A percentile compares a stretch with the other conserved stretches of the same genome.
Evolutionary conservation across 1,139 yeast species (phyloP).

Genomic region (Diutina rugosa): DNA sequence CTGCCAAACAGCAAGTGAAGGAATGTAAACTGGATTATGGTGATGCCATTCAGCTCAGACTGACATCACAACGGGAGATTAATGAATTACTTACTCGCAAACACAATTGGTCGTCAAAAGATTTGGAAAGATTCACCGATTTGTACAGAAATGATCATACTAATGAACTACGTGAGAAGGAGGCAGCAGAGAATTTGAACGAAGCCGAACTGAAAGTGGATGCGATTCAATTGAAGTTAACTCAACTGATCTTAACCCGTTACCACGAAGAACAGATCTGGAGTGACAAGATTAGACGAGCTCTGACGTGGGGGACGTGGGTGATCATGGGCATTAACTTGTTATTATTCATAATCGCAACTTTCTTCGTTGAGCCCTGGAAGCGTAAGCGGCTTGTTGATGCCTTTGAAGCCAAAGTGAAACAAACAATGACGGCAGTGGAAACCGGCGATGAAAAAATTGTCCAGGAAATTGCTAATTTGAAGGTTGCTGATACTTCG

Average conservation of each 20-base stretch:
- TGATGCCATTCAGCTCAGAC: slow-evolving; percentile 51
- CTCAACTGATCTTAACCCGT: slow-evolving; percentile 70
- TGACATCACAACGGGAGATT: slow-evolving; percentile 70
- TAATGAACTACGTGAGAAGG: slow-evolving; percentile 49
- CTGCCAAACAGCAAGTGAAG: slow-evolving; percentile 36
- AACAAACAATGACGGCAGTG: slow-evolving; percentile 6
- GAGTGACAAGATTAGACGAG: slow-evolving; percentile 91
- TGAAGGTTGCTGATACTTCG: background rate
- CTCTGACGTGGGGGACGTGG: slow-evolving; percentile 97
- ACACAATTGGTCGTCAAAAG: slow-evolving; percentile 64
- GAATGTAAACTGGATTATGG: slow-evolving; percentile 41
- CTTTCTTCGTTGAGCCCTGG: slow-evolving; percentile 89
- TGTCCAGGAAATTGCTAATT: background rate
- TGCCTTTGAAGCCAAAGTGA: slow-evolving; percentile 74
- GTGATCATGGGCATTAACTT: slow-evolving; percentile 81
- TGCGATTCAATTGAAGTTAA: slow-evolving; percentile 52
- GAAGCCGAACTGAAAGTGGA: slow-evolving; percentile 57
- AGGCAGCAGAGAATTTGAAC: slow-evolving; percentile 36
- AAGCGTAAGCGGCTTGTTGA: slow-evolving; percentile 69
- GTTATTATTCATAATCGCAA: slow-evolving; percentile 64
- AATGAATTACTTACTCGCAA: slow-evolving; percentile 83
- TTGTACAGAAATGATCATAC: slow-evolving; percentile 73
- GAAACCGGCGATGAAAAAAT: background rate
- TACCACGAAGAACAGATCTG: slow-evolving; percentile 97
- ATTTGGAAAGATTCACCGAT: slow-evolving; percentile 73